These are phyloP conservation scores for Penicillium decumbens DNA, from an alignment of 2,329 filamentous ascomycete species.

Conservation along the genomic window DNA sequence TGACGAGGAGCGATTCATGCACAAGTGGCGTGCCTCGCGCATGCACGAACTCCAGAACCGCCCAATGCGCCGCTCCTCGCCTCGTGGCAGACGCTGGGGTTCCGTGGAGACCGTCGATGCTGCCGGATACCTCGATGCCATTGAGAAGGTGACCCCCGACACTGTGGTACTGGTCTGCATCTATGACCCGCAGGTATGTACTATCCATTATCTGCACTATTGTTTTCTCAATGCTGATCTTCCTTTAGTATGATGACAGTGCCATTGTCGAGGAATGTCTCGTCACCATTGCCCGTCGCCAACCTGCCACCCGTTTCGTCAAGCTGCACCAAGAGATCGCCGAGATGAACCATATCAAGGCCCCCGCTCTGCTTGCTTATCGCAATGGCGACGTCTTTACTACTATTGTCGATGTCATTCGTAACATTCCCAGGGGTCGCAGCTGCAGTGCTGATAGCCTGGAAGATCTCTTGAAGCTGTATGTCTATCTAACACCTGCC, in stretches of 20 bases:
- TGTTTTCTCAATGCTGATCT: neutral
- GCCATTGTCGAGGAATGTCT: constrained; percentile 74
- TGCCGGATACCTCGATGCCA: constrained; percentile 87
- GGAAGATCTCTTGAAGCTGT: constrained; percentile 56
- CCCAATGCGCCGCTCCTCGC: constrained; percentile 65
- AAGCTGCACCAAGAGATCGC: constrained; percentile 89
- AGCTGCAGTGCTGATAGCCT: constrained; percentile 50
- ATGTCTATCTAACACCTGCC: constrained; percentile 23
- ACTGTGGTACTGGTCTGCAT: constrained; percentile 91
- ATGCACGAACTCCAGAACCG: constrained; percentile 70
- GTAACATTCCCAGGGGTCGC: constrained; percentile 68
- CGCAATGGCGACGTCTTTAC: constrained; percentile 84
- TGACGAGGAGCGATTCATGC: constrained; percentile 76
- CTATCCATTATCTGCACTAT: neutral
- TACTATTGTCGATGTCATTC: constrained; percentile 78
- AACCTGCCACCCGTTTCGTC: constrained; percentile 75
- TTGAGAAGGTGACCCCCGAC: constrained; percentile 78
- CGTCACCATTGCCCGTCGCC: constrained; percentile 64
- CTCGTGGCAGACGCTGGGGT: constrained; percentile 73
- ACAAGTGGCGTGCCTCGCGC: constrained; percentile 76
- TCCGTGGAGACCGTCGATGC: constrained; percentile 80
- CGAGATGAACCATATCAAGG: constrained; percentile 83
- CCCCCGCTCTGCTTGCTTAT: constrained; percentile 86
- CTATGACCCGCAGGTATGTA: constrained; percentile 74
- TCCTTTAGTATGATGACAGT: constrained; percentile 67